Conservation (phyloP, 306 rosid species). For the Myrica gale region DNA sequence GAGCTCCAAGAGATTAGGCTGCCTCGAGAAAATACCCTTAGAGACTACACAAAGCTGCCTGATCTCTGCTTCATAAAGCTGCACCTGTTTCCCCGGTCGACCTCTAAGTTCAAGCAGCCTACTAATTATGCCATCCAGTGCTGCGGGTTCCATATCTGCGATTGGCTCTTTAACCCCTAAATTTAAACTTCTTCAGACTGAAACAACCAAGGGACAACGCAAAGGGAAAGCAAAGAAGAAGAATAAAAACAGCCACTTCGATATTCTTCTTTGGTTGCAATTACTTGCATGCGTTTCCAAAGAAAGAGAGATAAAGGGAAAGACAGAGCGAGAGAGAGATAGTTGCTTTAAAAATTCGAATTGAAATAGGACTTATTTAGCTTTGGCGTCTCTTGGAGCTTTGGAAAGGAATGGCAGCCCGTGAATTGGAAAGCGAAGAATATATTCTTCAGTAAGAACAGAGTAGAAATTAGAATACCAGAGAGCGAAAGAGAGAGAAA, state of each 20-base stretch:
- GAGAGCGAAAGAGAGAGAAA: not conserved
- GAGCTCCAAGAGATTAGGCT: constrained; percentile 81
- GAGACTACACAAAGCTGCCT: constrained; percentile 73
- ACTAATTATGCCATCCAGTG: constrained; percentile 61
- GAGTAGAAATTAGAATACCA: constrained; percentile 19
- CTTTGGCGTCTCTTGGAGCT: constrained; percentile 19
- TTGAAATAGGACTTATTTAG: not conserved
- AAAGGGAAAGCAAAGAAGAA: constrained; percentile 18
- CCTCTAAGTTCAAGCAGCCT: constrained; percentile 67
- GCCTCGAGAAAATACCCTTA: constrained; percentile 59
- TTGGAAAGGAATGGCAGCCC: constrained; percentile 39
- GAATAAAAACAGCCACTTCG: constrained; percentile 28
- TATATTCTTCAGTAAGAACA: constrained; percentile 41
- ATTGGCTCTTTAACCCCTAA: not conserved
- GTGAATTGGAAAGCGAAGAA: constrained; percentile 44
- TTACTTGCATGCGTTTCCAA: constrained; percentile 25
- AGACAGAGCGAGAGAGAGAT: not conserved
- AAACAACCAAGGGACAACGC: constrained; percentile 19
- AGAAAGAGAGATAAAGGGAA: not conserved
- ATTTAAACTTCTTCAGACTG: constrained; percentile 17
- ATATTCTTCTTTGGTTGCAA: constrained; percentile 23
- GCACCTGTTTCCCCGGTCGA: constrained; percentile 68
- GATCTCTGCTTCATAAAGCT: constrained; percentile 71
- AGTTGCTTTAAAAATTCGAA: not conserved
- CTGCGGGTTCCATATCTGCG: constrained; percentile 55